Evolutionary conservation across 148 eudicot species (phyloP).

Genomic region (Rhododendron henanense): DNA sequence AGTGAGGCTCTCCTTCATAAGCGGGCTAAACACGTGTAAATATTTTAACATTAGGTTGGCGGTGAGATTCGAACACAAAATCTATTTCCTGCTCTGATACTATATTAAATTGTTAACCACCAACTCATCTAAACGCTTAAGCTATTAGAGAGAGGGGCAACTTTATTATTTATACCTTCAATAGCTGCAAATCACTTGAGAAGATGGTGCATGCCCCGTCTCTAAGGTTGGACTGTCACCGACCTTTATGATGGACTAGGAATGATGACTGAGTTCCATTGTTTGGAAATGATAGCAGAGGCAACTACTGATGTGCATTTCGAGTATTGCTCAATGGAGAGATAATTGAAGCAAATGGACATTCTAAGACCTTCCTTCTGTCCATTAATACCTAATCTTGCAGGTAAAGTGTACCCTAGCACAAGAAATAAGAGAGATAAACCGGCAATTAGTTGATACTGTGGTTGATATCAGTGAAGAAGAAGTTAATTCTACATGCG

Average conservation of each 20-base stretch:
- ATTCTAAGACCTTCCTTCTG: neutral
- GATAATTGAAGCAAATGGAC: neutral
- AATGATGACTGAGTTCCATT: neutral
- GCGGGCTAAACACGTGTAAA: too few species aligned
- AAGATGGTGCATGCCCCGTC: neutral
- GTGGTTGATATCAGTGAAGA: slow-evolving; percentile 56
- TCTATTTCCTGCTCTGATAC: too few species aligned
- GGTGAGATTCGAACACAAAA: too few species aligned
- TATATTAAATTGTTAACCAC: too few species aligned
- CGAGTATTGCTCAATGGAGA: neutral
- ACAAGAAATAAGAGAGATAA: slow-evolving; percentile 78
- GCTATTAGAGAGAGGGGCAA: too few species aligned
- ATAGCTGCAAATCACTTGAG: neutral
- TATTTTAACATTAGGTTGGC: too few species aligned
- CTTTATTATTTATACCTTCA: too few species aligned
- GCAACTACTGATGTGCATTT: neutral
- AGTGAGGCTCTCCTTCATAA: too few species aligned
- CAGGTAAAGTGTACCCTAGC: slow-evolving; percentile 62
- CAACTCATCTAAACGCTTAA: too few species aligned
- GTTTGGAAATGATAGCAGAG: neutral
- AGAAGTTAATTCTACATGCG: slow-evolving; percentile 43
- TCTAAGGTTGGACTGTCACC: neutral
- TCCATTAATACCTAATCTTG: slow-evolving; percentile 5
- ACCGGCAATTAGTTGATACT: slow-evolving; percentile 72
- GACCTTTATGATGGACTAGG: neutral